Evolutionary conservation across 768 basidiomycete species (phyloP).

Genomic region (Tricholomella constricta): DNA sequence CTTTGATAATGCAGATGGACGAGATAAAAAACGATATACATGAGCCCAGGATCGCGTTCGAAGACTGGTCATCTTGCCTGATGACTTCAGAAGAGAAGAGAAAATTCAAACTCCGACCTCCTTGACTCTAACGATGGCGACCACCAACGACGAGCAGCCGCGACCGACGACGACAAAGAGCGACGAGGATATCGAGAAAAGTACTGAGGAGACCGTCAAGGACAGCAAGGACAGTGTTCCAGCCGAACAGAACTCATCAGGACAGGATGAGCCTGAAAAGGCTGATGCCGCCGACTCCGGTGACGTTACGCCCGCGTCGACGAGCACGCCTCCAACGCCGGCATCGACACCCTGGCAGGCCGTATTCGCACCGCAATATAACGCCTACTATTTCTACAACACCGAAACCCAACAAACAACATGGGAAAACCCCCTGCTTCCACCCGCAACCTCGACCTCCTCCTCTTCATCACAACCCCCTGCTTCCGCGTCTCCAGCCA

Average conservation of each 20-base stretch:
- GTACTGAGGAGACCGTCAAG: background rate
- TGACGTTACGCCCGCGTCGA: background rate
- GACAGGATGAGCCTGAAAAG: background rate
- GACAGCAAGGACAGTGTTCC: background rate
- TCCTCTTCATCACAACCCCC: conserved; percentile 25
- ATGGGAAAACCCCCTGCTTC: conserved; percentile 76
- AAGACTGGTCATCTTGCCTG: too few relatives aligned
- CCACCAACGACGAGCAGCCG: background rate
- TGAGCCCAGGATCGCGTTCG: too few relatives aligned
- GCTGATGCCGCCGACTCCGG: background rate
- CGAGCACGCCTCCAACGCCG: background rate
- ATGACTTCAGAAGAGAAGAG: too few relatives aligned
- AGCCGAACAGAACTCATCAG: background rate
- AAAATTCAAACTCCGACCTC: conserved; percentile 6
- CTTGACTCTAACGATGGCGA: background rate
- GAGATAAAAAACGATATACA: too few relatives aligned
- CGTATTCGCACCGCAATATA: conserved; percentile 74
- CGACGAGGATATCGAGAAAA: background rate
- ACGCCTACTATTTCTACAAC: conserved; percentile 87
- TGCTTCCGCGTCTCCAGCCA: conserved; percentile 13
- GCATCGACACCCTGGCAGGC: conserved; percentile 67
- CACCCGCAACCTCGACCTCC: conserved; percentile 25
- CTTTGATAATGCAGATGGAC: too few relatives aligned
- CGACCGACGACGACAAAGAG: background rate
- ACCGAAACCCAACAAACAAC: conserved; percentile 75